Evolutionary conservation across 768 basidiomycete genomes (phyloP).

Genomic region (Terana coerulea): DNA sequence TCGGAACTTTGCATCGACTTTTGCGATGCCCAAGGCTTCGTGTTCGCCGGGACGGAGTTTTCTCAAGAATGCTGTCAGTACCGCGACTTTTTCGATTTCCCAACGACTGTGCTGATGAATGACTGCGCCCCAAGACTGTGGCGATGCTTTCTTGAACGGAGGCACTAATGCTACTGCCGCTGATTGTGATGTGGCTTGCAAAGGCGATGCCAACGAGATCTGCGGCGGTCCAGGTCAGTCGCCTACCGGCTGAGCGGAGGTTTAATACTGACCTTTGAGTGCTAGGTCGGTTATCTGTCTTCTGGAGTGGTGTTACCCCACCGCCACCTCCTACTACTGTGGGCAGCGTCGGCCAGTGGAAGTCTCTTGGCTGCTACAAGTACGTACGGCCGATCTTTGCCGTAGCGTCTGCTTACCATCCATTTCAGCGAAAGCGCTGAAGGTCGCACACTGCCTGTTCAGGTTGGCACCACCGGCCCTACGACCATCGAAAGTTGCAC

Average conservation of each 20-base stretch:
- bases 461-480: conserved; percentile 32
- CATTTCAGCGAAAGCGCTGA: too few relatives aligned
- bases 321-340: conserved; percentile 54
- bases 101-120: neutral
- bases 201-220: conserved; percentile 53
- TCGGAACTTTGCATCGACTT: conserved; percentile 47
- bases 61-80: conserved; percentile 64
- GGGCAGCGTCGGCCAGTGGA: conserved; percentile 58
- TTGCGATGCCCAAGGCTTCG: conserved; percentile 41
- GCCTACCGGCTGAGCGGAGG: conserved; percentile 2
- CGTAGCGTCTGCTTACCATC: too few relatives aligned
- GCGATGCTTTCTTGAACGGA: conserved; percentile 43
- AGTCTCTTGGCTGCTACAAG: conserved; percentile 73
- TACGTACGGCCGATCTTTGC: conserved; percentile 52
- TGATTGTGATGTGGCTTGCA: conserved; percentile 62
- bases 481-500: conserved; percentile 58
- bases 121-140: too few relatives aligned
- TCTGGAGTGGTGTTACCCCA: conserved; percentile 54
- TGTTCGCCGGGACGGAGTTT: conserved; percentile 74
- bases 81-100: conserved; percentile 19
- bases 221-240: too few relatives aligned
- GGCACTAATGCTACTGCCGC: conserved; percentile 38
- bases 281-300: conserved; percentile 48
- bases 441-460: conserved; percentile 32
- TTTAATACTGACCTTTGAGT: neutral